Percentiles rank a stretch among this genome's conserved stretches.
These are phyloP conservation scores for Fraxinus platypoda DNA, from an alignment of 305 asterid genomes.

Conservation along the genomic window DNA sequence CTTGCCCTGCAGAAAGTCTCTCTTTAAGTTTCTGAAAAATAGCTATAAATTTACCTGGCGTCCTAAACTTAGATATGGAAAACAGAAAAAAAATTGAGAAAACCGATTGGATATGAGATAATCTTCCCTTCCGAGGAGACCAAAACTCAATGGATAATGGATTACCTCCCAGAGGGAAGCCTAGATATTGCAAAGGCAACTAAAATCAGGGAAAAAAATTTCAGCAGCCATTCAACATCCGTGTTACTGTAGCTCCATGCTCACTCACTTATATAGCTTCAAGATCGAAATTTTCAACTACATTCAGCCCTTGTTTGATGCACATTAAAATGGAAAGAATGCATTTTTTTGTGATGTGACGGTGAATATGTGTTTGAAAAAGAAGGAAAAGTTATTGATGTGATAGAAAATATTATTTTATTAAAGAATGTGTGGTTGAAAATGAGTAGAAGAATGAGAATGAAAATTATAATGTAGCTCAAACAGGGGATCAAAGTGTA, in stretches of 20 bases:
- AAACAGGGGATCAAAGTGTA: too few relatives aligned
- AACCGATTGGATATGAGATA: neutral
- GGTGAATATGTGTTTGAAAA: too few relatives aligned
- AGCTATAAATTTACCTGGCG: neutral
- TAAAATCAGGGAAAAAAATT: neutral
- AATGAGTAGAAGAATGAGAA: too few relatives aligned
- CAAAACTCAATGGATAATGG: neutral
- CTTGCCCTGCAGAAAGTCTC: neutral
- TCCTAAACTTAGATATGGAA: neutral
- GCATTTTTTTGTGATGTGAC: too few relatives aligned
- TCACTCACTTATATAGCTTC: neutral
- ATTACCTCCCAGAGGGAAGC: neutral
- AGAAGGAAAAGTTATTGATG: too few relatives aligned
- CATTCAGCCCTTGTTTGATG: too few relatives aligned
- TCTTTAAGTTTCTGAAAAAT: neutral
- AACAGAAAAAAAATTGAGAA: neutral
- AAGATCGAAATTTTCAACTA: constrained; percentile 6
- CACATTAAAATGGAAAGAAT: too few relatives aligned
- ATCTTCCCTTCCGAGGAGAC: neutral
- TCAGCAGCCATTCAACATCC: neutral
- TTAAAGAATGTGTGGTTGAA: too few relatives aligned
- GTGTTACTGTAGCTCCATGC: neutral
- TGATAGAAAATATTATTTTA: too few relatives aligned
- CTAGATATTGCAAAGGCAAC: neutral
- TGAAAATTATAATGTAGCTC: too few relatives aligned